Percentiles rank a stretch among this genome's conserved stretches.
These are phyloP conservation scores for Boletus eberwhitei DNA, from an alignment of 768 basidiomycete genomes.

Conservation along the genomic window DNA sequence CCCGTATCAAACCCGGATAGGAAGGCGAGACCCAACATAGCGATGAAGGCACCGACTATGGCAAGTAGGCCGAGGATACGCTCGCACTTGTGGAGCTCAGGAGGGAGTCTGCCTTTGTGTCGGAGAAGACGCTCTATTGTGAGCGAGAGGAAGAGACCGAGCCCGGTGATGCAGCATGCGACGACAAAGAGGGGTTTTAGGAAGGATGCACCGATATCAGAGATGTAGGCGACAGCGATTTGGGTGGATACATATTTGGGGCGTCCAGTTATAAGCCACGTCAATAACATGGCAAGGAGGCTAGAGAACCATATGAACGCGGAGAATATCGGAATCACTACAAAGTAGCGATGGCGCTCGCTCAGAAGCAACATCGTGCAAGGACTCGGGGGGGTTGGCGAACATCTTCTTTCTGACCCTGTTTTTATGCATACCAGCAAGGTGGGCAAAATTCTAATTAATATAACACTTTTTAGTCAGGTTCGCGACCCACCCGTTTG, in stretches of 20 bases:
- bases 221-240: conserved; percentile 66
- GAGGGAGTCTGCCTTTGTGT: conserved; percentile 64
- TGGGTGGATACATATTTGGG: conserved; percentile 49
- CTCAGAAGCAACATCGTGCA: conserved; percentile 15
- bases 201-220: conserved; percentile 69
- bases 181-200: conserved; percentile 75
- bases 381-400: background rate
- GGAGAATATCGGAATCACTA: conserved; percentile 59
- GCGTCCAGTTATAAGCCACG: conserved; percentile 65
- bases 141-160: conserved; percentile 59
- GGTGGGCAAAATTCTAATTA: background rate
- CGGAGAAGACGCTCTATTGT: conserved; percentile 60
- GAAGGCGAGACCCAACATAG: conserved; percentile 61
- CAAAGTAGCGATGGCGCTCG: conserved; percentile 53
- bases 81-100: conserved; percentile 57
- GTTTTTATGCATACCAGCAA: conserved; percentile 7
- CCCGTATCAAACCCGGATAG: conserved; percentile 72
- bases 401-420: background rate
- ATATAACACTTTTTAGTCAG: background rate
- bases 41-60: conserved; percentile 57
- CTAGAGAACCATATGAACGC: conserved; percentile 71
- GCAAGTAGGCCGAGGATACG: conserved; percentile 53
- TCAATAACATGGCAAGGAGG: conserved; percentile 66
- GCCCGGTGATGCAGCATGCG: conserved; percentile 60
- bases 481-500: background rate